Conservation (phyloP, 345 rosid species). For the Camelina neglecta region DNA sequence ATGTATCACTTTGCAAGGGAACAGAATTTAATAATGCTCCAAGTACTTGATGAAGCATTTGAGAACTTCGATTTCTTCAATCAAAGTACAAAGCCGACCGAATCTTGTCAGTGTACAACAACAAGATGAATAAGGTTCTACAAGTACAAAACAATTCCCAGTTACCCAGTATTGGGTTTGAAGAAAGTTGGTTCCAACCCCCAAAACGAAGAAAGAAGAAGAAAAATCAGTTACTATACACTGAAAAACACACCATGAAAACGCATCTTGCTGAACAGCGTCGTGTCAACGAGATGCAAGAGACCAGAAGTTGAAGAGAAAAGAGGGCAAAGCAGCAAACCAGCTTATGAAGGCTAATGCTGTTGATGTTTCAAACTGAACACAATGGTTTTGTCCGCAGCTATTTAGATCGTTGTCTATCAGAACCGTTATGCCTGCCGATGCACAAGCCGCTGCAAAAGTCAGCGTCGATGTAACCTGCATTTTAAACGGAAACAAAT, state of each 20-base stretch:
- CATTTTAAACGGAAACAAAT: background rate
- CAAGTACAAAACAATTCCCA: slow-evolving; percentile 32
- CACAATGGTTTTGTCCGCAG: slow-evolving; percentile 66
- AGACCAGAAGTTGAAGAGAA: slow-evolving; percentile 77
- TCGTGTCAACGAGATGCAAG: slow-evolving; percentile 59
- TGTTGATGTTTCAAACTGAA: slow-evolving; percentile 69
- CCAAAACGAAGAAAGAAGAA: slow-evolving; percentile 22
- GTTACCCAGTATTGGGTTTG: slow-evolving; percentile 25
- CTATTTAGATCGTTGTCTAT: slow-evolving; percentile 59
- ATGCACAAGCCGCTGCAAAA: slow-evolving; percentile 80
- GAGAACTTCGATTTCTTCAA: slow-evolving; percentile 12
- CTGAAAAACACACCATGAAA: slow-evolving; percentile 14
- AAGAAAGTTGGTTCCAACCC: slow-evolving; percentile 34
- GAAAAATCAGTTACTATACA: slow-evolving; percentile 40
- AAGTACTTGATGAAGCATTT: background rate
- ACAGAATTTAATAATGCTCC: background rate
- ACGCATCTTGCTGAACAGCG: background rate
- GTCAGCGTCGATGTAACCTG: slow-evolving; percentile 83
- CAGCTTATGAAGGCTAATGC: slow-evolving; percentile 82
- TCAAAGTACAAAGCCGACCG: slow-evolving; percentile 15
- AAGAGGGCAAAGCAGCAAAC: slow-evolving; percentile 69
- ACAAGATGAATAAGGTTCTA: slow-evolving; percentile 28
- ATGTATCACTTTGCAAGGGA: background rate
- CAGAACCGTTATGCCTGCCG: slow-evolving; percentile 86
- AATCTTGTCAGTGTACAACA: slow-evolving; percentile 19